Evolutionary conservation across 371 early-diverging fungal species (phyloP), one percentile per base, ranked within the genome.

Genomic region (Vittaforma corneae): DNA sequence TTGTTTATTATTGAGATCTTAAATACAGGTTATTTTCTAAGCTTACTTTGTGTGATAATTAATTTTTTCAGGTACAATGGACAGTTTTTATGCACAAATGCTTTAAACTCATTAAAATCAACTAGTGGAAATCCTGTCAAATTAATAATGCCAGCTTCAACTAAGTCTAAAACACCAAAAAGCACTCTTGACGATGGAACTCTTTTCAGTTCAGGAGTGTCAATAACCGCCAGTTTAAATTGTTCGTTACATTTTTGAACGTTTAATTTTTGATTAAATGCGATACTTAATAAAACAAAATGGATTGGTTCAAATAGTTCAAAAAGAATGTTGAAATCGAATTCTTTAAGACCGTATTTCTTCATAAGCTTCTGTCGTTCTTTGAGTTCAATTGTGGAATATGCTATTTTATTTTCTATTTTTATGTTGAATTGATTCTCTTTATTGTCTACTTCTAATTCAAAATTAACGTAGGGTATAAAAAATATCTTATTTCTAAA

Each of bases 401-500:
- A 29, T 5, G n/a, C n/a, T n/a, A n/a, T n/a, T n/a, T n/a, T 6
- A 14, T 37, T 9, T 5, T 9, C 50, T 32, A 22, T 48, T 61
- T 33, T 44, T 24, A 29, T 1, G 14, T 38, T 16, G 9, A 40
- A 22, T 18, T 16, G 6, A 45, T 1, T 22, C 29, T 24, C 42
- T 37, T 54, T 14, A 28, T 52, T 2, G 30, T 38, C n/a, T 51
- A 22, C 29, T 37, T 45, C 14, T 1, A 20, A 16, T 35, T 40
- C 48, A 11, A 50, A 5, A 1, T 18, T 35, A 20, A 72, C 14
- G 51, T 58, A 56, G 2, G 59, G 44, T 11, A 69, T 2, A 38
- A 69, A 35, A 58, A 60, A 61, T 1, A 65, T 55, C 16, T 51
- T 32, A 50, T 73, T 40, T 20, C 60, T 64, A 56, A 73, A 69